Conservation (phyloP, 1,284 basidiomycete species). For the Ganoderma sinense region DNA sequence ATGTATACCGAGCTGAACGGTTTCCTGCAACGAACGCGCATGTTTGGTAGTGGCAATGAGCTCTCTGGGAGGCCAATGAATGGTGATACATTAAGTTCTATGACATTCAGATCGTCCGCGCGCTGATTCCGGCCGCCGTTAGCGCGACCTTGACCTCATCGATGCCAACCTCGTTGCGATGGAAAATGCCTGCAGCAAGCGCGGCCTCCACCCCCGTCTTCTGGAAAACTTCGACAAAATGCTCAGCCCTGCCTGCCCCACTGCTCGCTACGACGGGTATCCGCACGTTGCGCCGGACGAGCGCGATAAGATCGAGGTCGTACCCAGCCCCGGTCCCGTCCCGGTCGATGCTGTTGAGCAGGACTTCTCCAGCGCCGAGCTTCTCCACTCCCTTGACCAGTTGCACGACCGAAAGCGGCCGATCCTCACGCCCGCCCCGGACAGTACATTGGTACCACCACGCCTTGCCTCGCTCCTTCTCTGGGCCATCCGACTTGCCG, state of each 20-base stretch:
- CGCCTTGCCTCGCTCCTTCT: slow-evolving; percentile 73
- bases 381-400: slow-evolving; percentile 89
- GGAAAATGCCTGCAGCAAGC: slow-evolving; percentile 97
- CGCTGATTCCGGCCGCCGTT: slow-evolving; percentile 57
- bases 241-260: slow-evolving; percentile 84
- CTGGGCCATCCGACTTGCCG: slow-evolving; percentile 55
- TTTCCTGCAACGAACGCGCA: slow-evolving; percentile 16
- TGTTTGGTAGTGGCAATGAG: slow-evolving; percentile 8
- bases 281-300: slow-evolving; percentile 79
- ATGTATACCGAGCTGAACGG: slow-evolving; percentile 28
- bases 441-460: slow-evolving; percentile 99
- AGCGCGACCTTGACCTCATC: slow-evolving; percentile 74
- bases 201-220: slow-evolving; percentile 90
- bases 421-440: slow-evolving; percentile 88
- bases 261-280: slow-evolving; percentile 97
- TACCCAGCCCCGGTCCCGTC: slow-evolving; percentile 96
- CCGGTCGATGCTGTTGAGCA: slow-evolving; percentile 97
- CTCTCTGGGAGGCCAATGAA: neutral
- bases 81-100: slow-evolving; percentile 13
- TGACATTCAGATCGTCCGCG: slow-evolving; percentile 32
- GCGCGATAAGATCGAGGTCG: slow-evolving; percentile 84
- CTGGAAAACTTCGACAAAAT: slow-evolving; percentile 90
- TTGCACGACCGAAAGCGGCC: slow-evolving; percentile 93
- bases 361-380: slow-evolving; percentile 94
- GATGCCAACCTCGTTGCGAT: slow-evolving; percentile 86